A percentile compares a stretch with the other conserved stretches of the same genome.
These are phyloP conservation scores for Stylosanthes scabra DNA, from an alignment of 331 rosid species.

Conservation along the genomic window DNA sequence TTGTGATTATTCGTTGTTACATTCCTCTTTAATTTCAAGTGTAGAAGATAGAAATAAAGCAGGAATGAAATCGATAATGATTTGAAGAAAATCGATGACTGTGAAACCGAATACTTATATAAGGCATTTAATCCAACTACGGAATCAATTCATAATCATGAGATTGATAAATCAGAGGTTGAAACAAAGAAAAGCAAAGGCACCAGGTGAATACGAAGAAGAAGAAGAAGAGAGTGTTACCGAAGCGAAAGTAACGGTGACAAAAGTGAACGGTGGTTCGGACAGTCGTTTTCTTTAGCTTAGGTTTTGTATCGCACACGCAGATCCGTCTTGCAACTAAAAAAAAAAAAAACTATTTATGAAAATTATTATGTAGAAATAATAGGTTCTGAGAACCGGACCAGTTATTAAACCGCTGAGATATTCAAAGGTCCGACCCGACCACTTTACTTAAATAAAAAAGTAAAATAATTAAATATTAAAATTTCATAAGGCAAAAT, in stretches of 20 bases:
- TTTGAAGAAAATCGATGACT: background rate
- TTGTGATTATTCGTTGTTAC: too few relatives aligned
- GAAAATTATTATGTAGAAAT: too few relatives aligned
- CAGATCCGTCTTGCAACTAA: too few relatives aligned
- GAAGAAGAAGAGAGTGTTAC: background rate
- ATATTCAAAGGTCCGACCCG: too few relatives aligned
- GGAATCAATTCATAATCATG: background rate
- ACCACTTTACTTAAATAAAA: too few relatives aligned
- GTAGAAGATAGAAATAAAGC: background rate
- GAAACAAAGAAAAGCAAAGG: background rate
- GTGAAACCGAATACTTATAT: background rate
- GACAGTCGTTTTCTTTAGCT: slow-evolving; percentile 2
- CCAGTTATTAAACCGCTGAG: too few relatives aligned
- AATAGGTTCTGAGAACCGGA: too few relatives aligned
- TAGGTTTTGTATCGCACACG: slow-evolving; percentile 1
- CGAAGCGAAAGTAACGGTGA: background rate
- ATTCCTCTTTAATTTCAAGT: background rate
- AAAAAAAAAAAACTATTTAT: too few relatives aligned
- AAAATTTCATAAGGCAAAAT: too few relatives aligned
- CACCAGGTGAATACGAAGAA: background rate
- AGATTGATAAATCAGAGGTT: background rate
- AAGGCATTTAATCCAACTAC: background rate
- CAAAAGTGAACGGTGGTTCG: slow-evolving; percentile 14
- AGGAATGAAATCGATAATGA: background rate
- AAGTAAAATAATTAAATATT: too few relatives aligned